Base-by-base conservation (phyloP, 2,329 filamentous ascomycete genomes). In the Cladobotryum protrusum region DNA sequence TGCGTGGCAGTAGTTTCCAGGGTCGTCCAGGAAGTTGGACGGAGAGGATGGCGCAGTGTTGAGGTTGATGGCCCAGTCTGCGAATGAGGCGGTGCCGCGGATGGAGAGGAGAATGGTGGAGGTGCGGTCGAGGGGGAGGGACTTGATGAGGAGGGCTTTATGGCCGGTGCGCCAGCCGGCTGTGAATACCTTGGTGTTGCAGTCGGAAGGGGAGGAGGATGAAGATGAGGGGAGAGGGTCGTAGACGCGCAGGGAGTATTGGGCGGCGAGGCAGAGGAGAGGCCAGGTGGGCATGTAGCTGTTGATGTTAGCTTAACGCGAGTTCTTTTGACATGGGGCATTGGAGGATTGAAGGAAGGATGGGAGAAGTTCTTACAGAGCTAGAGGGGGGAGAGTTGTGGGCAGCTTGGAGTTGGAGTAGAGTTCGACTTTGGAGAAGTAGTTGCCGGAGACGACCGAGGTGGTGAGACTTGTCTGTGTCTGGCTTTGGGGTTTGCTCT, bases 61-160 rank as follows among this genome's bases (percentile, higher is more conserved):
- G 48, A 93, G 76, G 64, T 95, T 95, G 42, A 93, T 86, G 2
- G 86, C 79, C 89, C 89, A 95, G 68, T 95, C 89, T 72, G 87
- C 82, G 58, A 93, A 87, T 6, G 81, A 86, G 19, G 88, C 82
- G 1, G 84, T 89, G 17, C 89, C 89, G 17, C 89, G 81, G 54
- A 95, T 87, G 13, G 89, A 88, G 60, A 95, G 87, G 11, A 95
- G 85, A 49, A 95, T 85, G 15, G 85, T 84, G 62, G 87, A 82
- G 71, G 85, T 82, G 59, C 88, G 76, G 60, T 93, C 88, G 63
- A 90, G 81, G 1, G 87, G 82, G 0, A 91, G 77, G 0, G 85
- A 89, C 62, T 91, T 92, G 62, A 95, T 83, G 14, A 87, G 82
- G 84, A 92, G 92, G 19, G 89, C 86, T 63, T 91, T 92, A 1